Evolutionary conservation across 345 rosid species (phyloP).

Genomic region (Firmiana major): DNA sequence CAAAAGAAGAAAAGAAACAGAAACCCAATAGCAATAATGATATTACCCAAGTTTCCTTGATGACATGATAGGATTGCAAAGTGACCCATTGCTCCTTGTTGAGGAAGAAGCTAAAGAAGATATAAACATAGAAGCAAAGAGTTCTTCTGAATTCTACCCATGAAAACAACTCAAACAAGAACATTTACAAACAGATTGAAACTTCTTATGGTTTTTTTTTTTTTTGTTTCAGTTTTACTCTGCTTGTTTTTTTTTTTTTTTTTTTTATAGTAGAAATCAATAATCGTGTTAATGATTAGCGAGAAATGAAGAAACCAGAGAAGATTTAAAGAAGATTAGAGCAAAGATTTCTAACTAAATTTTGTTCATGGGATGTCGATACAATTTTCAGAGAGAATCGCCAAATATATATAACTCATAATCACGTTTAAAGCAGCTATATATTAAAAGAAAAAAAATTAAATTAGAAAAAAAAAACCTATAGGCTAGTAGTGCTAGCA

Average conservation of each 20-base stretch:
- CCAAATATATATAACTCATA: constrained; percentile 18
- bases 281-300: background rate
- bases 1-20: constrained; percentile 14
- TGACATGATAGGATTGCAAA: background rate
- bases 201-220: background rate
- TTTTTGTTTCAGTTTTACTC: background rate
- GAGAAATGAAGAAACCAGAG: background rate
- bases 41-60: background rate
- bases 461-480: background rate
- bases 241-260: background rate
- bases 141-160: background rate
- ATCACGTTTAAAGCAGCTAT: constrained; percentile 8
- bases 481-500: constrained; percentile 23
- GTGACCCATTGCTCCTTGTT: background rate
- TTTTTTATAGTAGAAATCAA: background rate
- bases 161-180: background rate
- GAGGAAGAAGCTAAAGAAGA: background rate
- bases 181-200: background rate
- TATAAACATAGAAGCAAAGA: background rate
- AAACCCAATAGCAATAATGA: background rate
- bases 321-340: background rate
- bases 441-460: too few relatives aligned
- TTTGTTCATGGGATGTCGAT: constrained; percentile 15
- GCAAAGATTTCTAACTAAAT: constrained; percentile 11
- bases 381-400: constrained; percentile 10